phyloP scores from a whole-genome alignment of 805 yeast species.

The Saccharomycopsis olivae region DNA sequence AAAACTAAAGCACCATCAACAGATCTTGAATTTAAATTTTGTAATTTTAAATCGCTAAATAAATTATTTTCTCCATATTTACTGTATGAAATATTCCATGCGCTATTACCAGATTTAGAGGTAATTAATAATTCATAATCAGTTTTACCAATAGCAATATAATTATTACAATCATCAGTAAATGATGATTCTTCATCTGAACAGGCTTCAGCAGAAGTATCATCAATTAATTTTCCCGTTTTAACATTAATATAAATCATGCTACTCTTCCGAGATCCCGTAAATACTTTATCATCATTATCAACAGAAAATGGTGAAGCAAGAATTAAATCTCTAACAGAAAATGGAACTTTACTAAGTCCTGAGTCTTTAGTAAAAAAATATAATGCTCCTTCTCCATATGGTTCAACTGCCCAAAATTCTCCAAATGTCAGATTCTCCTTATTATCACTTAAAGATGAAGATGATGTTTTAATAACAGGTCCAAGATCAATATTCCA shows the following conservation, averaged over 20 bases:
- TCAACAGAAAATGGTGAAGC: constrained; percentile 83
- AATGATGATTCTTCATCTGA: neutral
- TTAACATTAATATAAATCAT: constrained; percentile 62
- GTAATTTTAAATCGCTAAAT: constrained; percentile 38
- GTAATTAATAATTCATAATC: constrained; percentile 69
- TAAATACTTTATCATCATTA: constrained; percentile 70
- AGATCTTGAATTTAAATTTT: constrained; percentile 40
- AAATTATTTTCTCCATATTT: constrained; percentile 89
- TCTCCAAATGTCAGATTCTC: constrained; percentile 22
- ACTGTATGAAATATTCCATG: constrained; percentile 75
- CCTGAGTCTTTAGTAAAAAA: constrained; percentile 70
- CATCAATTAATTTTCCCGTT: constrained; percentile 54
- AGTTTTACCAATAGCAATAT: constrained; percentile 57
- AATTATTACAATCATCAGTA: constrained; percentile 23
- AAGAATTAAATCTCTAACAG: constrained; percentile 64
- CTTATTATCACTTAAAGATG: constrained; percentile 15
- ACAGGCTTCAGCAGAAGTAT: neutral
- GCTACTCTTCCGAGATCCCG: constrained; percentile 72
- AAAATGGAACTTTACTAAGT: constrained; percentile 68
- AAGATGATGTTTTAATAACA: constrained; percentile 3
- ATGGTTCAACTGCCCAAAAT: constrained; percentile 88
- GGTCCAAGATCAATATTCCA: constrained; percentile 17
- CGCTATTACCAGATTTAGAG: constrained; percentile 46
- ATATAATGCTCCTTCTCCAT: constrained; percentile 71
- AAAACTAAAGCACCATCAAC: constrained; percentile 69